phyloP scores from a whole-genome alignment of 2,329 filamentous ascomycete genomes.

The Pestalotiopsis sp. region DNA sequence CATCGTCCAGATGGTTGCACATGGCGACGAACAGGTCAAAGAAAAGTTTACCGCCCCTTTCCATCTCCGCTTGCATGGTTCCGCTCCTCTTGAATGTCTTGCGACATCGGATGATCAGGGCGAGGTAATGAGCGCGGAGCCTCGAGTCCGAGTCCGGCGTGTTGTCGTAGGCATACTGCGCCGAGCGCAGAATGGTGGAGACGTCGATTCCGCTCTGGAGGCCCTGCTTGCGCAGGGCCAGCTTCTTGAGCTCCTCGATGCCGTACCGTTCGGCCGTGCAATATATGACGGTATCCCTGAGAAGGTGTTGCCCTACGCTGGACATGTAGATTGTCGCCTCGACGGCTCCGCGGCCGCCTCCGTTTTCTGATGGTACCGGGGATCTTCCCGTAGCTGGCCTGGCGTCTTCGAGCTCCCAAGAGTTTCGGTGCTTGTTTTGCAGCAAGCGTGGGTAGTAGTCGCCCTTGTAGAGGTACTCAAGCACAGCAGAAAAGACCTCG shows the following conservation, averaged over 20 bases:
- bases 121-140: constrained; percentile 95
- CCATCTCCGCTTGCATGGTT: constrained; percentile 99
- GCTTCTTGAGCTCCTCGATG: constrained; percentile 87
- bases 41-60: constrained; percentile 91
- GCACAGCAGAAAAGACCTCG: constrained; percentile 88
- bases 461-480: constrained; percentile 97
- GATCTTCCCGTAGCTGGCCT: constrained; percentile 38
- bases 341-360: constrained; percentile 47
- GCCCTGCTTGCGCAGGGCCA: constrained; percentile 92
- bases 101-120: constrained; percentile 94
- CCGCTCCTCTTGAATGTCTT: constrained; percentile 98
- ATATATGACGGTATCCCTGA: constrained; percentile 93
- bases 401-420: constrained; percentile 85
- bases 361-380: constrained; percentile 44
- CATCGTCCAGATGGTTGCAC: constrained; percentile 97
- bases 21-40: constrained; percentile 98
- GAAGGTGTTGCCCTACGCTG: constrained; percentile 73
- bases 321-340: constrained; percentile 80
- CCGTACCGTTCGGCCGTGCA: constrained; percentile 89
- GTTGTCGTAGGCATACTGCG: constrained; percentile 93
- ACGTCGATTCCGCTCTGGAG: constrained; percentile 91
- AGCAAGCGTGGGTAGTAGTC: constrained; percentile 92
- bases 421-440: constrained; percentile 82
- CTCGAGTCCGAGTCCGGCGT: constrained; percentile 91
- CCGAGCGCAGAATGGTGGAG: constrained; percentile 86